Percentiles rank a stretch among this genome's conserved stretches.
These are phyloP conservation scores for Colletotrichum sp. DNA, from an alignment of 2,329 filamentous ascomycete species.

Conservation along the genomic window DNA sequence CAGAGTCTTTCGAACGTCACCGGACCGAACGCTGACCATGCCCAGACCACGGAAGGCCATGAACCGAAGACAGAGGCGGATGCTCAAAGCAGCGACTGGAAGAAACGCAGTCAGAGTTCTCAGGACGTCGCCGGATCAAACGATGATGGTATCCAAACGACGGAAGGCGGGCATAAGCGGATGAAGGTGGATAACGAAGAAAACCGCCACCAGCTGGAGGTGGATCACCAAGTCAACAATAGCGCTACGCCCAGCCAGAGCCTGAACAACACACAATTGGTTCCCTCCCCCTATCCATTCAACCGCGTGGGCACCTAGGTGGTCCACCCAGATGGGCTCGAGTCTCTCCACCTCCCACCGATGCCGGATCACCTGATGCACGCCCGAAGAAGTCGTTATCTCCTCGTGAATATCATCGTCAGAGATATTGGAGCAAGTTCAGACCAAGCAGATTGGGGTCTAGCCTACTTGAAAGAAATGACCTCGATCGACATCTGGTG, in stretches of 20 bases:
- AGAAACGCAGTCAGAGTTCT: neutral
- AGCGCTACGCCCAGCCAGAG: neutral
- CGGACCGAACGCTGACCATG: neutral
- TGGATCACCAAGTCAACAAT: neutral
- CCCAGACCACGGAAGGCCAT: neutral
- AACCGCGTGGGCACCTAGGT: neutral
- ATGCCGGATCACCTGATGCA: neutral
- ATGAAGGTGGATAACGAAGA: neutral
- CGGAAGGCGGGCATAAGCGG: neutral
- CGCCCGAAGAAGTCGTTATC: neutral
- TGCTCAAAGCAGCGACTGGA: neutral
- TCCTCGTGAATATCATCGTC: neutral
- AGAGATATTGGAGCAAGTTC: neutral
- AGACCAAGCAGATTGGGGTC: neutral
- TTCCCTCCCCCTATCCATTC: neutral
- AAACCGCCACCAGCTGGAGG: neutral
- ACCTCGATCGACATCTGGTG: neutral
- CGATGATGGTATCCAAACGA: neutral
- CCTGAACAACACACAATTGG: neutral
- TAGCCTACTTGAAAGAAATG: neutral
- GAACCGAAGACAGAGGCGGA: neutral
- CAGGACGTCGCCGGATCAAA: neutral
- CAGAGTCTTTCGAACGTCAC: neutral
- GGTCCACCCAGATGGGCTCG: neutral
- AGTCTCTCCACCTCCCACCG: neutral